Evolutionary conservation across 2,329 filamentous ascomycete genomes (phyloP), one percentile per base, ranked within the genome.

Genomic region (Alternaria hordeiaustralica): DNA sequence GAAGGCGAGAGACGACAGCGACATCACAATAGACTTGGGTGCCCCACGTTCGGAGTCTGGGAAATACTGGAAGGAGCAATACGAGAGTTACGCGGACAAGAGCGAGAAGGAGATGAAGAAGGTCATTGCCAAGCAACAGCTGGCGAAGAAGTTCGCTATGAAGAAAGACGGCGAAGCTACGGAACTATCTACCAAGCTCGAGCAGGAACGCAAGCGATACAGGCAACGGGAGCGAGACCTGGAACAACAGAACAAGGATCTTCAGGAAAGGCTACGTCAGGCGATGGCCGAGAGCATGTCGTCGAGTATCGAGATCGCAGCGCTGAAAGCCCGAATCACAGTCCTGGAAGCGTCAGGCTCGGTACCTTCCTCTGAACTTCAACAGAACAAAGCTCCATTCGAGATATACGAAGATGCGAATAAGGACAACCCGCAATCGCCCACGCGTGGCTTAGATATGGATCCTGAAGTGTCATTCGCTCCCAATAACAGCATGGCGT

Each of bases 41-140:
- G 89, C 92, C 71, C 92, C 92, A 7, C 87, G 89, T 66, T 93
- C 91, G 2, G 87, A 90, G 63, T 93, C 91, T 5, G 92, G 91
- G 7, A 89, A 87, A 71, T 94, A 92, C 79, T 95, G 92, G 92
- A 94, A 94, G 79, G 86, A 87, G 23, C 88, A 93, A 74, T 94
- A 92, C 71, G 87, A 92, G 69, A 87, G 85, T 58, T 95, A 94
- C 73, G 89, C 92, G 53, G 84, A 88, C 47, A 90, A 91, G 66
- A 92, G 91, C 66, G 88, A 88, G 77, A 86, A 84, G 46, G 90
- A 94, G 78, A 90, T 94, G 84, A 89, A 89, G 81, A 92, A 91
- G 81, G 84, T 95, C 74, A 86, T 94, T 75, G 88, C 88, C 75
- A 94, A 94, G 83, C 93, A 94, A 82, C 88, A 92, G 75, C 84